phyloP scores from a whole-genome alignment of 1,284 basidiomycete genomes.

The Puccinia coronata region DNA sequence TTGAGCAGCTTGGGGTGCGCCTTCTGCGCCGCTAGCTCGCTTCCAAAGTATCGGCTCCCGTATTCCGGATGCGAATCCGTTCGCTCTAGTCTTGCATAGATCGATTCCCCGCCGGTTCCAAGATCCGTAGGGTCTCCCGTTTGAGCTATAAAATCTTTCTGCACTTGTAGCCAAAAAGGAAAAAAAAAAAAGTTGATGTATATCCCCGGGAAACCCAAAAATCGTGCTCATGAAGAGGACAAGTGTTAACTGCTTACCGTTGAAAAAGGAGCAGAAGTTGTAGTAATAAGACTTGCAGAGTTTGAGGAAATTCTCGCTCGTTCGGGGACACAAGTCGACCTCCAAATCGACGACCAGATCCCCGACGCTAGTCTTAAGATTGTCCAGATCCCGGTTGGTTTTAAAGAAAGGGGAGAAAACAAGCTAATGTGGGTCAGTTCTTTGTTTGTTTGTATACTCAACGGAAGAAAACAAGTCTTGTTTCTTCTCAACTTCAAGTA shows the following conservation, averaged over 20 bases:
- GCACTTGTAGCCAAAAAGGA: slow-evolving; percentile 67
- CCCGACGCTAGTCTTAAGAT: slow-evolving; percentile 40
- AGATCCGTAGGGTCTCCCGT: slow-evolving; percentile 91
- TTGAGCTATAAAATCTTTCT: slow-evolving; percentile 94
- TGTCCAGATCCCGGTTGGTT: neutral
- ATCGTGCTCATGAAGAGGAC: neutral
- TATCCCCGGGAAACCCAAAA: neutral
- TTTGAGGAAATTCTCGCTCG: slow-evolving; percentile 93
- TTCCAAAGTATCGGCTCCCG: slow-evolving; percentile 11
- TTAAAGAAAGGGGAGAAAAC: neutral
- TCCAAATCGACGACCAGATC: slow-evolving; percentile 72
- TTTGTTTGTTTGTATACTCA: too few species aligned
- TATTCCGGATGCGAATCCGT: slow-evolving; percentile 6
- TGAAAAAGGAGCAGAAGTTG: slow-evolving; percentile 94
- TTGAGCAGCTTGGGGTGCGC: slow-evolving; percentile 64
- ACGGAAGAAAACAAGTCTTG: neutral
- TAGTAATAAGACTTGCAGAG: slow-evolving; percentile 96
- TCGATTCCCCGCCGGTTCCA: slow-evolving; percentile 79
- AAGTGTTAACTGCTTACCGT: slow-evolving; percentile 67
- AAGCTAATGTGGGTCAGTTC: neutral
- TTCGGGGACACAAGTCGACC: slow-evolving; percentile 82
- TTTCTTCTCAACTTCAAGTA: slow-evolving; percentile 40
- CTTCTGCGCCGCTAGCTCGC: slow-evolving; percentile 25
- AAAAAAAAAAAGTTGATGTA: neutral
- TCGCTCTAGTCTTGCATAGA: slow-evolving; percentile 63